phyloP scores from a whole-genome alignment of 192 early-diverging fungal species.

The Pilaira anomala region DNA sequence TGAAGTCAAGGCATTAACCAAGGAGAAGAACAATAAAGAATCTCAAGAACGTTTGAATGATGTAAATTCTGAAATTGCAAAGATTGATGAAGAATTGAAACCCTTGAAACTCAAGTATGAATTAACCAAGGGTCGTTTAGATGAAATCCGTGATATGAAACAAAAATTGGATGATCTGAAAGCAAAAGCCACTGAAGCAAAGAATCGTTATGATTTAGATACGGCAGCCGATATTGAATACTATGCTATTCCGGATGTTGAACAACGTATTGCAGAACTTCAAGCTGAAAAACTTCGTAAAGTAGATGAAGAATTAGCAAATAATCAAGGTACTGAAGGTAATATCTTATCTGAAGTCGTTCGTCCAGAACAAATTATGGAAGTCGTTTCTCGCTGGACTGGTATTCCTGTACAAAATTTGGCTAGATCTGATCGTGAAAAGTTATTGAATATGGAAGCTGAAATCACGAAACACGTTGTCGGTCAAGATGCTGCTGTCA shows the following conservation, averaged over 20 bases:
- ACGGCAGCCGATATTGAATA: constrained; percentile 92
- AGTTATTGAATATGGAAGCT: constrained; percentile 74
- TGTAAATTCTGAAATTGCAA: constrained; percentile 80
- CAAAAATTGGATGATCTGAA: constrained; percentile 87
- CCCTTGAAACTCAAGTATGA: constrained; percentile 87
- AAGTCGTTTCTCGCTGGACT: constrained; percentile 94
- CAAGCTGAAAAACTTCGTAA: constrained; percentile 56
- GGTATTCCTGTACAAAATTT: constrained; percentile 92
- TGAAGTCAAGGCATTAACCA: constrained; percentile 88
- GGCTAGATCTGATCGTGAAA: constrained; percentile 81
- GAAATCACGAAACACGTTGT: constrained; percentile 81
- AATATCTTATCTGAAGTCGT: constrained; percentile 84
- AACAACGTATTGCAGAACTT: constrained; percentile 70
- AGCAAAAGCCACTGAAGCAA: constrained; percentile 83
- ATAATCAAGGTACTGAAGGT: constrained; percentile 39
- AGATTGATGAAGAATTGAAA: constrained; percentile 80
- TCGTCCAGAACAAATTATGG: constrained; percentile 87
- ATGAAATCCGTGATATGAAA: constrained; percentile 82
- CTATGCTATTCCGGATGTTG: constrained; percentile 89
- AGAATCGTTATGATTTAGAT: constrained; percentile 76
- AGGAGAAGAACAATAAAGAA: constrained; percentile 89
- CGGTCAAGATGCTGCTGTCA: constrained; percentile 71
- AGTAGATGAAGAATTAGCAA: constrained; percentile 58
- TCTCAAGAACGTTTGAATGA: constrained; percentile 75
- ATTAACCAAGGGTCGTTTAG: constrained; percentile 80